Base-by-base conservation (phyloP, 2,329 filamentous ascomycete genomes). In the Aaosphaeria arxii region DNA sequence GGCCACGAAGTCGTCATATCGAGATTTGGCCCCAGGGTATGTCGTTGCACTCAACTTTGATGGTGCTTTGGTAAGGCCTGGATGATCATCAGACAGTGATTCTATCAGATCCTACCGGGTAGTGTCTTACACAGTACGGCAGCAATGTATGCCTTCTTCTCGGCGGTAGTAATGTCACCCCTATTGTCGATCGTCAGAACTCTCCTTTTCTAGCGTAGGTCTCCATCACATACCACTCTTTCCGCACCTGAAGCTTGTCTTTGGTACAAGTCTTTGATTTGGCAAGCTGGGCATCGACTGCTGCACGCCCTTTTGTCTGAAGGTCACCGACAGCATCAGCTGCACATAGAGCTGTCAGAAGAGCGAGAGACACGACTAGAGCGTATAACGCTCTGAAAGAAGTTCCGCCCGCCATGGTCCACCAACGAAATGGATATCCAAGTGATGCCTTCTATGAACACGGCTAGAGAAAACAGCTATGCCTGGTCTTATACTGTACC, bases 1-100 rank as follows among this genome's bases (percentile, higher is more conserved):
- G 5, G 55, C 65, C 29, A 70, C 61, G 39, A 71, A 70, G 52
- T 71, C 67, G 43, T 72, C 69, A 36, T 64, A 69, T 1, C 67
- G 59, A 13, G 56, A 60, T 35, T 59, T 61, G 7, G 61, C 66
- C 11, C 69, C 69, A 1, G 69, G 66, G 30, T 63, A 66, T 6
- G 51, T 41, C 6, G 56, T 47, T 38, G 54, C 40, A 6, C 46
- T 38, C 4, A 61, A 46, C 38, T 64, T 60, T 4, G 64, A 55
- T 1, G 68, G 57, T 29, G 57, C 48, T 44, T 57, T 49, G 28
- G 54, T 58, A 30, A 67, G 42, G 46, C 56, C 56, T 58, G 24
- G 17, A 5, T 30, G n/a, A 33, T 50, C 11, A 38, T 60, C 33
- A 51, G 48, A 43, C 28, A 44, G 45, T 40, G n/a, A 6, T 30